These are phyloP conservation scores for Pholiota adiposa DNA, from an alignment of 1,284 basidiomycete genomes.

Conservation along the genomic window DNA sequence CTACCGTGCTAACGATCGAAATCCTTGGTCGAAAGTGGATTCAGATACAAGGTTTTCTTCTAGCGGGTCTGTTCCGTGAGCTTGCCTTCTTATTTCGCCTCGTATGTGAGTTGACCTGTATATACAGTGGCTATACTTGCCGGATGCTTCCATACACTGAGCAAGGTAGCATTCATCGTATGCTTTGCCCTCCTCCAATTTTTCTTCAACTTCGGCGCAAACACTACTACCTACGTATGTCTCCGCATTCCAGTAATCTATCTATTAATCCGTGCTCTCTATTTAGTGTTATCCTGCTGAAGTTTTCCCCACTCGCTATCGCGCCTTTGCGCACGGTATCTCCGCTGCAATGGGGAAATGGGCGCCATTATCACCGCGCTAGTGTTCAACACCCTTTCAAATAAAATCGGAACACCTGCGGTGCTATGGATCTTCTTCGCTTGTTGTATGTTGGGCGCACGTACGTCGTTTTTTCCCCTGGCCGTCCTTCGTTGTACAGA, in stretches of 20 bases:
- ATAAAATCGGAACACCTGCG: conserved; percentile 64
- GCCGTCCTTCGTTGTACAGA: neutral
- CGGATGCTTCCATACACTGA: conserved; percentile 65
- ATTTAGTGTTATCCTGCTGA: conserved; percentile 70
- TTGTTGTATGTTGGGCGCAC: conserved; percentile 60
- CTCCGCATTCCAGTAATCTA: too few species aligned
- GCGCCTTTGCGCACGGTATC: conserved; percentile 81
- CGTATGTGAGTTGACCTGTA: neutral
- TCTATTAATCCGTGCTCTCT: neutral
- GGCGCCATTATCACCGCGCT: conserved; percentile 86
- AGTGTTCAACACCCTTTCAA: conserved; percentile 73
- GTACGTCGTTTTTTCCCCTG: conserved; percentile 26
- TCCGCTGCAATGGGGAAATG: conserved; percentile 80
- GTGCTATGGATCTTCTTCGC: conserved; percentile 72
- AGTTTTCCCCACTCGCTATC: conserved; percentile 85
- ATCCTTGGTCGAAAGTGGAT: conserved; percentile 74
- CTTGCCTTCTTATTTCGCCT: conserved; percentile 15
- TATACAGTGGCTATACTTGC: conserved; percentile 64
- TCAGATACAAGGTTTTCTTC: conserved; percentile 78
- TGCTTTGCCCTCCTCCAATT: conserved; percentile 69
- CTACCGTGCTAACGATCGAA: conserved; percentile 71
- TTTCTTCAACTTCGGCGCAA: conserved; percentile 86
- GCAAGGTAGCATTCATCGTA: conserved; percentile 71
- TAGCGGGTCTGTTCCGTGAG: conserved; percentile 72
- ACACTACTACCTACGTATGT: conserved; percentile 53